Evolutionary conservation across 2,329 filamentous ascomycete genomes (phyloP).

Genomic region (Botrytis galanthina): DNA sequence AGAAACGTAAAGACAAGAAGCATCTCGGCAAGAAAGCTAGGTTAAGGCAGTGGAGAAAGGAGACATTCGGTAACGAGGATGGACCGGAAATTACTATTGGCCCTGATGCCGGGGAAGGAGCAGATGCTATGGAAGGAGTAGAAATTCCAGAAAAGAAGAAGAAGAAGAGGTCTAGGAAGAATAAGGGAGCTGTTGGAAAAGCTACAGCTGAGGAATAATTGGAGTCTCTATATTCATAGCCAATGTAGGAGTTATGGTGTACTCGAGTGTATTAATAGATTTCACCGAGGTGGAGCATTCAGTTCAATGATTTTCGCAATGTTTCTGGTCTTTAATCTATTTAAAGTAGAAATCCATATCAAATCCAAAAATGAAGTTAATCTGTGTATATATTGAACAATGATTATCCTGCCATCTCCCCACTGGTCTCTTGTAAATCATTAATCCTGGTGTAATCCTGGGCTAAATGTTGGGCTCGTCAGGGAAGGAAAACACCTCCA

Average conservation of each 20-base stretch:
- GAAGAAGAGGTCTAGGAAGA: constrained; percentile 52
- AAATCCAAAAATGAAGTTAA: background rate
- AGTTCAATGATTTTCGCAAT: background rate
- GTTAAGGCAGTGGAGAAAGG: constrained; percentile 77
- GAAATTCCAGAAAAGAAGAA: constrained; percentile 46
- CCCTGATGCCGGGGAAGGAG: constrained; percentile 27
- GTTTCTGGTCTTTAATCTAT: constrained; percentile 5
- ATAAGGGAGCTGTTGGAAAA: constrained; percentile 26
- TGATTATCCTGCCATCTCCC: background rate
- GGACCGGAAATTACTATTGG: constrained; percentile 39
- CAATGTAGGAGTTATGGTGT: background rate
- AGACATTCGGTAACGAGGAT: constrained; percentile 56
- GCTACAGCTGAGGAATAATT: constrained; percentile 10
- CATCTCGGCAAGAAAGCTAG: constrained; percentile 88
- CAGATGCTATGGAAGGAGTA: constrained; percentile 29
- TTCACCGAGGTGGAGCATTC: background rate
- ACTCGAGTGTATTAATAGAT: constrained; percentile 15
- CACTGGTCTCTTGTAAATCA: background rate
- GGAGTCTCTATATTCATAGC: background rate
- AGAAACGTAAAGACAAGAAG: constrained; percentile 88
- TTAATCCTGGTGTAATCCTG: background rate
- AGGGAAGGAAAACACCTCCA: background rate
- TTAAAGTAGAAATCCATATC: background rate
- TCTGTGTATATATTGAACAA: background rate
- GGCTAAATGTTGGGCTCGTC: background rate